phyloP scores from a whole-genome alignment of 1,284 basidiomycete genomes.

The Chalciporus sp. region DNA sequence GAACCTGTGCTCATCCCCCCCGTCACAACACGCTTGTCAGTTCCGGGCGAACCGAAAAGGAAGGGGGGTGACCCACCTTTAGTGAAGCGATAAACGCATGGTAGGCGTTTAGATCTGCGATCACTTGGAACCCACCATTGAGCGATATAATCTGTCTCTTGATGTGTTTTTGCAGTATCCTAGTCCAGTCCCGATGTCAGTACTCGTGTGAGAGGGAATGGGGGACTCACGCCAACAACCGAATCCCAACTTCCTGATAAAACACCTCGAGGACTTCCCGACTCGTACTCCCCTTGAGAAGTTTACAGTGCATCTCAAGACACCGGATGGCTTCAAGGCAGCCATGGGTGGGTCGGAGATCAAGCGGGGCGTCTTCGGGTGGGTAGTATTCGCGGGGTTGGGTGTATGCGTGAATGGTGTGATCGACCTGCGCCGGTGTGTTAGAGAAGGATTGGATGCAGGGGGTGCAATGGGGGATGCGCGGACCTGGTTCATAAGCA shows the following conservation, averaged over 20 bases:
- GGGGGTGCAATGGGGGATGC: too few relatives aligned
- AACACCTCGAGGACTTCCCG: conserved; percentile 97
- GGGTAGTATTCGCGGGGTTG: conserved; percentile 91
- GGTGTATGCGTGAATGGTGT: conserved; percentile 85
- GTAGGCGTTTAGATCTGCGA: conserved; percentile 94
- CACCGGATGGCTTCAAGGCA: conserved; percentile 87
- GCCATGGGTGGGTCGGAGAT: conserved; percentile 83
- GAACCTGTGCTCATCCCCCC: conserved; percentile 40
- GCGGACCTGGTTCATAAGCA: conserved; percentile 91
- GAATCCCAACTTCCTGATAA: conserved; percentile 94
- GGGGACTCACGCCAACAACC: conserved; percentile 76
- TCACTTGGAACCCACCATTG: conserved; percentile 92
- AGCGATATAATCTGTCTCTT: conserved; percentile 96
- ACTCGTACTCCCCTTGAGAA: conserved; percentile 91
- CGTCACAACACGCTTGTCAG: too few relatives aligned
- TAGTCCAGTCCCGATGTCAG: conserved; percentile 33
- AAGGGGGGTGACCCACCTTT: conserved; percentile 48
- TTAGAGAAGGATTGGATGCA: too few relatives aligned
- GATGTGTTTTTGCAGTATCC: conserved; percentile 94
- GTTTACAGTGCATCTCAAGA: conserved; percentile 85
- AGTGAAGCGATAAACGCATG: conserved; percentile 85
- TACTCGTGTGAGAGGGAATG: background rate
- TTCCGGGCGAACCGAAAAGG: too few relatives aligned
- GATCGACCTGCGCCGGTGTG: conserved; percentile 72
- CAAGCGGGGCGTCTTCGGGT: conserved; percentile 71